Percentiles rank a stretch among this genome's conserved stretches.
Conservation (phyloP, 2,329 filamentous ascomycete species). For the Aspergillus sp. region DNA sequence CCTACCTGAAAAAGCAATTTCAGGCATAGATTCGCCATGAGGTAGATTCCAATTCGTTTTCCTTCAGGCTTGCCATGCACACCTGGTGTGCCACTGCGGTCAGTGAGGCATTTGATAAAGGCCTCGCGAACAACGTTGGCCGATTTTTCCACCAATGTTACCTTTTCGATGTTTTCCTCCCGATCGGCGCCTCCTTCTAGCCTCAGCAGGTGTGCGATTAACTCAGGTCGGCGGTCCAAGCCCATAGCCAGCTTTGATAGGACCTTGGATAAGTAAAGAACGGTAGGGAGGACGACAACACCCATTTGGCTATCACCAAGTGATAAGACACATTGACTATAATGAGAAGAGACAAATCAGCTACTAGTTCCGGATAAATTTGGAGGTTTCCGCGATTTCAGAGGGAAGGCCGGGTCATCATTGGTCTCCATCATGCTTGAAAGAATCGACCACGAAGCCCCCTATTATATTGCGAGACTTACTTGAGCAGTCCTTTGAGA, state of each 20-base stretch:
- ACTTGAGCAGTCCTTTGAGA: conserved; percentile 72
- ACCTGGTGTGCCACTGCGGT: conserved; percentile 62
- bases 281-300: conserved; percentile 74
- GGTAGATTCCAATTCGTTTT: conserved; percentile 83
- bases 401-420: too few species aligned
- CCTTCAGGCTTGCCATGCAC: conserved; percentile 66
- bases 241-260: conserved; percentile 79
- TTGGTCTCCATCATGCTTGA: not conserved
- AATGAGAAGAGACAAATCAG: conserved; percentile 2
- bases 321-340: conserved; percentile 75
- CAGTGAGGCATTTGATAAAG: conserved; percentile 83
- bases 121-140: conserved; percentile 87
- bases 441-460: not conserved
- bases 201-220: conserved; percentile 61
- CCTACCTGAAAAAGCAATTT: conserved; percentile 77
- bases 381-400: too few species aligned
- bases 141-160: conserved; percentile 79
- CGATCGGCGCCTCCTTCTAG: conserved; percentile 41
- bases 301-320: conserved; percentile 76
- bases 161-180: conserved; percentile 61
- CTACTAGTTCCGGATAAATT: not conserved
- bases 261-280: conserved; percentile 74
- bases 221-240: conserved; percentile 72
- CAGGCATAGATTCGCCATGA: conserved; percentile 84
- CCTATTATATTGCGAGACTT: conserved; percentile 29